These are phyloP conservation scores for Psilocybe cyanescens DNA, from an alignment of 768 basidiomycete genomes.

Conservation along the genomic window DNA sequence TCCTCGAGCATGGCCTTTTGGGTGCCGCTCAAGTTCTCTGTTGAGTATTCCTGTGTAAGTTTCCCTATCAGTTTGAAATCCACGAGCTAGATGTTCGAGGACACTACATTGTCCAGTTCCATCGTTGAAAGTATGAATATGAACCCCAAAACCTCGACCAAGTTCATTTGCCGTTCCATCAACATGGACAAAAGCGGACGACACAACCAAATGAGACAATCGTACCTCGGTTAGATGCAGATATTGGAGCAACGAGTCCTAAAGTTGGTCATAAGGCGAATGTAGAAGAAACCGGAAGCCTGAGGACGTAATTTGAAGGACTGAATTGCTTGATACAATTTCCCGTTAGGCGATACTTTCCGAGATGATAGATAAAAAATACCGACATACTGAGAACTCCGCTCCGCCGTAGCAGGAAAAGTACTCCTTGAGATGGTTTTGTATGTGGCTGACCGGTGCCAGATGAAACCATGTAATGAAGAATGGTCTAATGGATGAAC, in stretches of 20 bases:
- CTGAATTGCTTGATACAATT: conserved; percentile 47
- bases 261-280: conserved; percentile 91
- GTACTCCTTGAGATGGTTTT: conserved; percentile 81
- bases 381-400: conserved; percentile 39
- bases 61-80: conserved; percentile 25
- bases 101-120: conserved; percentile 84
- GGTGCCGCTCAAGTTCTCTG: conserved; percentile 75
- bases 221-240: conserved; percentile 81
- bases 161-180: conserved; percentile 80
- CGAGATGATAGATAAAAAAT: conserved; percentile 17
- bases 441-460: conserved; percentile 76
- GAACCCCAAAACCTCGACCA: conserved; percentile 92
- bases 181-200: conserved; percentile 17
- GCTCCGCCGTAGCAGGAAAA: conserved; percentile 81
- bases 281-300: conserved; percentile 98
- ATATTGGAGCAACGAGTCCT: conserved; percentile 93
- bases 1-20: conserved; percentile 90
- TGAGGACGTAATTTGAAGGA: conserved; percentile 84
- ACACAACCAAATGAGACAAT: conserved; percentile 20
- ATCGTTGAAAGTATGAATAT: conserved; percentile 97
- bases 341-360: background rate
- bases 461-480: conserved; percentile 98
- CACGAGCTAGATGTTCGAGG: conserved; percentile 11
- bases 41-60: conserved; percentile 85
- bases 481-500: conserved; percentile 68